Percentiles rank a stretch among this genome's conserved stretches.
Conservation (phyloP, 1,139 yeast genomes). For the Spathaspora sp. region DNA sequence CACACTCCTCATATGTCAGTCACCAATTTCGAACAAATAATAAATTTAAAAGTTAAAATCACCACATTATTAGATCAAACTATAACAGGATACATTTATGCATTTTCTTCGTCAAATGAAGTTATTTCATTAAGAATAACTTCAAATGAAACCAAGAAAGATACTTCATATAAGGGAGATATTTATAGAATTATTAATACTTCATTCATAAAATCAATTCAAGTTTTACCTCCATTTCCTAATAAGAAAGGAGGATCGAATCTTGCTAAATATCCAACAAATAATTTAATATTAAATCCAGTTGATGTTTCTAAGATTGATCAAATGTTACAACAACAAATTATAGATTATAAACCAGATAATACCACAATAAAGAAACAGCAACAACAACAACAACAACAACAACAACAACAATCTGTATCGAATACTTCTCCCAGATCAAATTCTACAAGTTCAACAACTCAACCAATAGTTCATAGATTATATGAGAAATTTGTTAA, state of each 20-base stretch:
- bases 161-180: conserved; percentile 10
- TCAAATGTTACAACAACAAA: conserved; percentile 15
- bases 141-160: conserved; percentile 19
- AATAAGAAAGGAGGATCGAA: conserved; percentile 14
- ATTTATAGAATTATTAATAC: conserved; percentile 58
- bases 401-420: not conserved
- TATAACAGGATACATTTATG: conserved; percentile 60
- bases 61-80: conserved; percentile 59
- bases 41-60: conserved; percentile 52
- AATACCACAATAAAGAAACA: not conserved
- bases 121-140: conserved; percentile 20
- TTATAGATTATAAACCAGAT: conserved; percentile 14
- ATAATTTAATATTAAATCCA: conserved; percentile 6
- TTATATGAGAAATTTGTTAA: conserved; percentile 21
- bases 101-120: conserved; percentile 43
- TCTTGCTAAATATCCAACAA: conserved; percentile 3
- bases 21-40: conserved; percentile 13
- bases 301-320: conserved; percentile 20
- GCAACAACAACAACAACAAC: no score
- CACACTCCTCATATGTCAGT: conserved; percentile 9
- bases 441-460: conserved; percentile 11
- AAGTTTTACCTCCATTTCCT: conserved; percentile 33
- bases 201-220: conserved; percentile 55
- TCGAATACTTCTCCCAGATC: conserved; percentile 3
- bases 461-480: conserved; percentile 15